A percentile compares a stretch with the other conserved stretches of the same genome.
Conservation (phyloP, 75 land plant genomes). For the Pinus tabuliformis region DNA sequence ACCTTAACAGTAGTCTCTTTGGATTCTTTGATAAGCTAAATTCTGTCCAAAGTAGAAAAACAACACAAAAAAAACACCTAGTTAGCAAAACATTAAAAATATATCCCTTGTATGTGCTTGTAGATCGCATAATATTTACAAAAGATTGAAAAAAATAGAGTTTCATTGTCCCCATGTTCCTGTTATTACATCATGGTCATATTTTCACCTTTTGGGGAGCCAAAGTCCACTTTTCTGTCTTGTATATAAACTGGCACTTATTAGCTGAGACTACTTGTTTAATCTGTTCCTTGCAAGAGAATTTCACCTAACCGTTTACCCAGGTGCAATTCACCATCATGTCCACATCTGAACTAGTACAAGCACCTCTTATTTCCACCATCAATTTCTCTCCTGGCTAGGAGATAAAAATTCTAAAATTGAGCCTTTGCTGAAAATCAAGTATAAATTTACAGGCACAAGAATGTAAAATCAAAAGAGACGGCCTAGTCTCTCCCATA, state of each 20-base stretch:
- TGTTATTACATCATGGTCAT: not conserved
- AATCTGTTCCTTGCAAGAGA: too few species aligned
- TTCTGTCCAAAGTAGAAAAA: not conserved
- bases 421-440: too few species aligned
- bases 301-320: too few species aligned
- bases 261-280: too few species aligned
- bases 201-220: not conserved
- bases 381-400: too few species aligned
- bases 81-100: not conserved
- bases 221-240: not conserved
- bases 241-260: not conserved
- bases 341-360: too few species aligned
- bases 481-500: too few species aligned
- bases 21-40: not conserved
- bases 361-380: too few species aligned
- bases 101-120: not conserved
- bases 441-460: too few species aligned
- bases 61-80: not conserved
- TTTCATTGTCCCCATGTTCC: not conserved
- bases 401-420: too few species aligned
- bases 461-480: too few species aligned
- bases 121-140: not conserved
- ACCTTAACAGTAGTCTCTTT: not conserved
- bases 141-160: not conserved
- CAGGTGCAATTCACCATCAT: too few species aligned